Evolutionary conservation across 2,329 filamentous ascomycete genomes (phyloP).

Genomic region (Peltaster fructicola): DNA sequence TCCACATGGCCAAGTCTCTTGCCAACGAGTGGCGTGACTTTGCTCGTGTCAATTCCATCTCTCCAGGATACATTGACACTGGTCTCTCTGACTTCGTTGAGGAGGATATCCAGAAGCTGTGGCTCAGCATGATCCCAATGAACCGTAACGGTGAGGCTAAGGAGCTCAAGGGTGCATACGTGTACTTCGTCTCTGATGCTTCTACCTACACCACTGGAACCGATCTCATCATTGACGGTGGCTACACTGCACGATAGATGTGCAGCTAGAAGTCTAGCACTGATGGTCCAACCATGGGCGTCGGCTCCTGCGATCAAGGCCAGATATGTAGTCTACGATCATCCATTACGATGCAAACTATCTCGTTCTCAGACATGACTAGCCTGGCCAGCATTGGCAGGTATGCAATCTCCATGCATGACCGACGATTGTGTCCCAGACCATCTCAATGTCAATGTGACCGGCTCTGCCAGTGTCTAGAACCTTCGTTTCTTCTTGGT

Average conservation of each 20-base stretch:
- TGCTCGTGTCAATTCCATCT: conserved; percentile 50
- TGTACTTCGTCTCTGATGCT: conserved; percentile 36
- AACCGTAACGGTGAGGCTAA: conserved; percentile 45
- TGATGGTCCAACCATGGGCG: conserved; percentile 3
- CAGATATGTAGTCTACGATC: neutral
- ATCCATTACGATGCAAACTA: neutral
- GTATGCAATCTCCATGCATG: neutral
- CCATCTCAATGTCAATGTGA: neutral
- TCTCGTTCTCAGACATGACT: neutral
- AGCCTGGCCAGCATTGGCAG: neutral
- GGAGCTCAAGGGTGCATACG: conserved; percentile 44
- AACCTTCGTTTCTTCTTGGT: conserved; percentile 42
- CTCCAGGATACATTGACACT: conserved; percentile 51
- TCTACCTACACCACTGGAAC: conserved; percentile 34
- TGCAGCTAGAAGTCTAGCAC: conserved; percentile 1
- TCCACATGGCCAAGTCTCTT: conserved; percentile 44
- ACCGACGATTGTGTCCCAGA: neutral
- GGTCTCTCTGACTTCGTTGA: conserved; percentile 48
- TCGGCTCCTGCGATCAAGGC: neutral
- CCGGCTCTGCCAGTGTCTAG: conserved; percentile 13
- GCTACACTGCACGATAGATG: conserved; percentile 23
- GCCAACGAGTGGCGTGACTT: conserved; percentile 56
- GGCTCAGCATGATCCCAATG: conserved; percentile 43
- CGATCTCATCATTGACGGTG: conserved; percentile 33
- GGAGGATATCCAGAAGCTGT: conserved; percentile 38